Evolutionary conservation across 768 basidiomycete genomes (phyloP).

Genomic region (Dioszegia hungarica): DNA sequence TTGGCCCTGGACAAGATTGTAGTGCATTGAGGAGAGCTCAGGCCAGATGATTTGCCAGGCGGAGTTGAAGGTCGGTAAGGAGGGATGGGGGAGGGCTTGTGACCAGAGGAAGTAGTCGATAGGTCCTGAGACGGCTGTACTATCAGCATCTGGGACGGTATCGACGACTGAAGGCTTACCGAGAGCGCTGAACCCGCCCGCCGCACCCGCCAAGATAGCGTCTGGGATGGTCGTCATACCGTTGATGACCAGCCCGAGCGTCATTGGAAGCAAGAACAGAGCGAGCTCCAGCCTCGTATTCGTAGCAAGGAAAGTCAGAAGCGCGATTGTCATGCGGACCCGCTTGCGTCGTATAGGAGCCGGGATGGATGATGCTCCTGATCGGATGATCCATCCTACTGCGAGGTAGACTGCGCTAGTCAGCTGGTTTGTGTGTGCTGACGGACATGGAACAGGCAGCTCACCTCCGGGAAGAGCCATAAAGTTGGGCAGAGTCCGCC

Average conservation of each 20-base stretch:
- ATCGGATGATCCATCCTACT: constrained; percentile 22
- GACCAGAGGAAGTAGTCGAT: constrained; percentile 86
- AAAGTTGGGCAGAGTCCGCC: constrained; percentile 91
- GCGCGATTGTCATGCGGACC: constrained; percentile 54
- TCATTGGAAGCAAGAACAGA: constrained; percentile 57
- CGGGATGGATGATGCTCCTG: constrained; percentile 5
- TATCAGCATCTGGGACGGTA: neutral
- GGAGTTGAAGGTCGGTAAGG: constrained; percentile 48
- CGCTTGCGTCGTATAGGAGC: constrained; percentile 3
- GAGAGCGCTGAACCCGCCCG: constrained; percentile 34
- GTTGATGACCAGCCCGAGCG: constrained; percentile 51
- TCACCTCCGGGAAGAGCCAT: constrained; percentile 74
- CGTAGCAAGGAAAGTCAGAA: constrained; percentile 65
- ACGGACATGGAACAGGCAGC: neutral
- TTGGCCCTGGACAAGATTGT: constrained; percentile 83
- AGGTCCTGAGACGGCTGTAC: constrained; percentile 58
- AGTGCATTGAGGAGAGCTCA: constrained; percentile 70
- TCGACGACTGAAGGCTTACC: constrained; percentile 16
- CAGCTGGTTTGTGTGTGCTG: neutral
- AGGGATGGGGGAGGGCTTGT: constrained; percentile 26
- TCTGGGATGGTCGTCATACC: constrained; percentile 43
- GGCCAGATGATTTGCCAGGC: constrained; percentile 66
- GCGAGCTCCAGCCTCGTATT: constrained; percentile 76
- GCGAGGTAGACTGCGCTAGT: constrained; percentile 12
- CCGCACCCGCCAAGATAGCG: constrained; percentile 20